Conservation (phyloP, 73 alveolate species). For the Paramecium biaurelia region DNA sequence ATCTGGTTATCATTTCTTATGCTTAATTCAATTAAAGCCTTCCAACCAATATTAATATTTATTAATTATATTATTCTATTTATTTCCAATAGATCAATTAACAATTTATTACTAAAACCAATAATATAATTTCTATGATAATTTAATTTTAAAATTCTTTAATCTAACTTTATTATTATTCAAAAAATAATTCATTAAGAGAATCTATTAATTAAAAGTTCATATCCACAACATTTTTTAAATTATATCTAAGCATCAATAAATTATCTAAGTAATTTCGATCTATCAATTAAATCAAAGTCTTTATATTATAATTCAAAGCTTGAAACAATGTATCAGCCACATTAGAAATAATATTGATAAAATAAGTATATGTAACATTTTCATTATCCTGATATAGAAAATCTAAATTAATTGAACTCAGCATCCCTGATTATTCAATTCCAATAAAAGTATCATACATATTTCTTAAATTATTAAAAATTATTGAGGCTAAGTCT, state of each 20-base stretch:
- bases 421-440: not conserved
- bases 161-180: not conserved
- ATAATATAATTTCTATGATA: not conserved
- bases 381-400: not conserved
- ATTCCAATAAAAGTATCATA: not conserved
- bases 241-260: not conserved
- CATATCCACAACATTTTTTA: not conserved
- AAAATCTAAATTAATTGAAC: not conserved
- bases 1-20: not conserved
- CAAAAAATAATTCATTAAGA: not conserved
- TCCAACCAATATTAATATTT: not conserved
- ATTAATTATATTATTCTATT: not conserved
- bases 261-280: not conserved
- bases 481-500: not conserved
- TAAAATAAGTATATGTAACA: slow-evolving; percentile 8
- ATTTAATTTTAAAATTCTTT: not conserved
- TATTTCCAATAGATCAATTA: not conserved
- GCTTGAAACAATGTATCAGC: not conserved
- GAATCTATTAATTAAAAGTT: not conserved
- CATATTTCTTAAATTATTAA: not conserved
- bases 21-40: slow-evolving; percentile 3
- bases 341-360: not conserved
- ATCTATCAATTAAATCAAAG: not conserved
- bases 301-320: not conserved
- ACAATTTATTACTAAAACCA: not conserved